Evolutionary conservation across 441 rosid species (phyloP).

Genomic region (Dalechampia spathulata): DNA sequence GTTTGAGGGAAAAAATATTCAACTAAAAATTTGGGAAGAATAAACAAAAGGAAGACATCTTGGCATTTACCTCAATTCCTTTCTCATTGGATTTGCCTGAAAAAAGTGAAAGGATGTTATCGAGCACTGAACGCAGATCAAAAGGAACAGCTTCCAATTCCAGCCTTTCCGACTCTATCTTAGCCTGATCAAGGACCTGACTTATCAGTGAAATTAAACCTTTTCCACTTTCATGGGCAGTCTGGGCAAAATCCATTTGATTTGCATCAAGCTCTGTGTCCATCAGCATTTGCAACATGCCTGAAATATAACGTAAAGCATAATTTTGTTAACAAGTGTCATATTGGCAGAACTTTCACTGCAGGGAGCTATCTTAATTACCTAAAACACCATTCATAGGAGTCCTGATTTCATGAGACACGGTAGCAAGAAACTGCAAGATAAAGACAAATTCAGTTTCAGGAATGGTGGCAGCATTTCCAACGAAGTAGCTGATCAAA

Average conservation of each 20-base stretch:
- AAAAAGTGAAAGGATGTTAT: conserved; percentile 66
- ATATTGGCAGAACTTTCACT: conserved; percentile 6
- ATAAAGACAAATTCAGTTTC: conserved; percentile 14
- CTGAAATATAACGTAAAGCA: conserved; percentile 33
- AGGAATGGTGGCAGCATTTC: background rate
- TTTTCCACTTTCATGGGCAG: conserved; percentile 85
- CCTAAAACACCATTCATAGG: conserved; percentile 99
- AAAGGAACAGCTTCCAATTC: conserved; percentile 87
- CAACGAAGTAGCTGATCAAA: background rate
- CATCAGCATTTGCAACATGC: conserved; percentile 95
- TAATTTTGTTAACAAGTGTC: conserved; percentile 8
- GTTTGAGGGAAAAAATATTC: conserved; percentile 14
- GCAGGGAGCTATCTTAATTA: conserved; percentile 21
- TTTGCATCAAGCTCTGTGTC: conserved; percentile 70
- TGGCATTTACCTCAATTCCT: conserved; percentile 63
- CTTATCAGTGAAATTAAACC: conserved; percentile 79
- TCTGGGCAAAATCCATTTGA: conserved; percentile 77
- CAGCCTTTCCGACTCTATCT: conserved; percentile 96
- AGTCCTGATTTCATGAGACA: conserved; percentile 96
- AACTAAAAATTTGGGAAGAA: background rate
- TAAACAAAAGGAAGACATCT: conserved; percentile 2
- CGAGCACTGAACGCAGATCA: conserved; percentile 66
- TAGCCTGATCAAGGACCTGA: conserved; percentile 95
- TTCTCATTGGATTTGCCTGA: conserved; percentile 68
- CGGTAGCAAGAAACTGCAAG: conserved; percentile 92